phyloP scores from a whole-genome alignment of 2,329 filamentous ascomycete species.

The Chalaropsis thielavioides region DNA sequence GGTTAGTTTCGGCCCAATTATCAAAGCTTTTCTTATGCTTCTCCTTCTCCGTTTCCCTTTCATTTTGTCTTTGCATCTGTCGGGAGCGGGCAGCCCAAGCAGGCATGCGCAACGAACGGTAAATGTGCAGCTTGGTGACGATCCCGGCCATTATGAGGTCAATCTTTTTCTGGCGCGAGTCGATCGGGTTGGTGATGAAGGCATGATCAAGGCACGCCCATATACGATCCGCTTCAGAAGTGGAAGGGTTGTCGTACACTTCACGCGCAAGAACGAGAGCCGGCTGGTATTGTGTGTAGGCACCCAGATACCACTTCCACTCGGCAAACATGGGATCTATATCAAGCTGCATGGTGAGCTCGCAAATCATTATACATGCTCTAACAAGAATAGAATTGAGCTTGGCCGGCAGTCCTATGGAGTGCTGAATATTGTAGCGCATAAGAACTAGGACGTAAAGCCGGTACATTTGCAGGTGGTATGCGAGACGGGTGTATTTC shows the following conservation, averaged over 20 bases:
- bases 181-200: conserved; percentile 43
- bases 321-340: conserved; percentile 32
- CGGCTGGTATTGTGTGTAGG: conserved; percentile 58
- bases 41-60: neutral
- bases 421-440: conserved; percentile 42
- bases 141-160: conserved; percentile 30
- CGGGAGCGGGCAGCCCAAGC: conserved; percentile 2
- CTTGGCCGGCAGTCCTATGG: conserved; percentile 41
- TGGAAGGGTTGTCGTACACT: conserved; percentile 43
- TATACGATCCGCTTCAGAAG: conserved; percentile 47
- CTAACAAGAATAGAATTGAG: conserved; percentile 49
- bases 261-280: conserved; percentile 56
- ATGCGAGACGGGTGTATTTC: conserved; percentile 46
- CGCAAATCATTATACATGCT: conserved; percentile 39
- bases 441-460: conserved; percentile 55
- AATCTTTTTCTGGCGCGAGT: conserved; percentile 30
- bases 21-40: neutral
- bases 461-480: conserved; percentile 48
- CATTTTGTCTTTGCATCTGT: neutral
- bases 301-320: conserved; percentile 59
- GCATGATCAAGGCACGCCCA: conserved; percentile 60
- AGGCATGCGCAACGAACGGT: conserved; percentile 15
- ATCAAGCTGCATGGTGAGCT: conserved; percentile 34
- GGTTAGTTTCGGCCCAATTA: neutral
- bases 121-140: conserved; percentile 16